These are phyloP conservation scores for Arabidopsis suecica DNA, from an alignment of 345 rosid genomes.

Conservation along the genomic window DNA sequence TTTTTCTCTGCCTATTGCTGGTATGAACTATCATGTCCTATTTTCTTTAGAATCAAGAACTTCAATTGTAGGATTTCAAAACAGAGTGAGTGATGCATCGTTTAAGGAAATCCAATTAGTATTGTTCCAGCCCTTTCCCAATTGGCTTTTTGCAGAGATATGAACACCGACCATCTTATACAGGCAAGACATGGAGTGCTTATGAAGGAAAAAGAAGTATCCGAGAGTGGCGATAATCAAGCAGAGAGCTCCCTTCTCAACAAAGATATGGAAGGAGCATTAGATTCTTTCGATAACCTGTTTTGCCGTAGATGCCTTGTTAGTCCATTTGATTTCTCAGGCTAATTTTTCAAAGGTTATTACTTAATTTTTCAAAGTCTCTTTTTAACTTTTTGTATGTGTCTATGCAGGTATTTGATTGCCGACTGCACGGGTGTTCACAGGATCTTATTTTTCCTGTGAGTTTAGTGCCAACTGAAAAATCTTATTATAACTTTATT, in stretches of 20 bases:
- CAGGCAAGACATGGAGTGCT: slow-evolving; percentile 97
- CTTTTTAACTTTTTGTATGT: slow-evolving; percentile 22
- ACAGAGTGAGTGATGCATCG: slow-evolving; percentile 29
- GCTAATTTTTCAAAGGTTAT: slow-evolving; percentile 2
- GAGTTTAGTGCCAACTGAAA: slow-evolving; percentile 47
- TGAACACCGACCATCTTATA: slow-evolving; percentile 99
- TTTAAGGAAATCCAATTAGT: slow-evolving; percentile 46
- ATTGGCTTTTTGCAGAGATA: slow-evolving; percentile 87
- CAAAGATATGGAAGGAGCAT: slow-evolving; percentile 97
- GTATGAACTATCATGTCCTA: neutral
- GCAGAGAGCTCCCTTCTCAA: slow-evolving; percentile 64
- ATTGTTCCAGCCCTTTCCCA: slow-evolving; percentile 91
- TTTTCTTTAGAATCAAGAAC: slow-evolving; percentile 29
- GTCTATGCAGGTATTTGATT: slow-evolving; percentile 86
- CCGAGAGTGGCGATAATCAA: slow-evolving; percentile 58
- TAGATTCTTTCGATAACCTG: slow-evolving; percentile 97
- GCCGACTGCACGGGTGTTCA: slow-evolving; percentile 98
- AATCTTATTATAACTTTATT: neutral
- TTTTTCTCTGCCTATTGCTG: slow-evolving; percentile 24
- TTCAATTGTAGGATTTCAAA: slow-evolving; percentile 30
- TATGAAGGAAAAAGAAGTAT: slow-evolving; percentile 64
- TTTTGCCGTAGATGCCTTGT: slow-evolving; percentile 99
- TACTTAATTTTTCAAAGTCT: slow-evolving; percentile 1
- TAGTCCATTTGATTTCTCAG: slow-evolving; percentile 44
- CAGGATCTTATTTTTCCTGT: slow-evolving; percentile 99